Percentiles rank a stretch among this genome's conserved stretches.
These are phyloP conservation scores for Singerocomus rubriflavus DNA, from an alignment of 1,284 basidiomycete genomes.

Conservation along the genomic window DNA sequence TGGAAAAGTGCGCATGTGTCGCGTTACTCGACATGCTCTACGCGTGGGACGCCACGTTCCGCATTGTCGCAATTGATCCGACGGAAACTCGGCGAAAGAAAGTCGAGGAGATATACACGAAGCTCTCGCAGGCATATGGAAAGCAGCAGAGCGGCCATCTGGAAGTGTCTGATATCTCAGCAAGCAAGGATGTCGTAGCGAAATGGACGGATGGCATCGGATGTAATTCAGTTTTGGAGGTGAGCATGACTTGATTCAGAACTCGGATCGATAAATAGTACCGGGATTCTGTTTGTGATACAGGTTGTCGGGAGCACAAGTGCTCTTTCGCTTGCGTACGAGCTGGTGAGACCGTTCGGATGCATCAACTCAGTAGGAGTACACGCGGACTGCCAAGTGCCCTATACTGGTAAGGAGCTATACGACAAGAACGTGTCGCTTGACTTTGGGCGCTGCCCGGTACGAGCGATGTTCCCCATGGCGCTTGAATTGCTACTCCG, in stretches of 20 bases:
- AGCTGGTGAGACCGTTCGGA: conserved; percentile 78
- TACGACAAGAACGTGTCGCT: conserved; percentile 84
- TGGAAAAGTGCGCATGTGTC: conserved; percentile 52
- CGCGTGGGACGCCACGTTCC: conserved; percentile 43
- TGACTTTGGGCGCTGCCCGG: conserved; percentile 86
- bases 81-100: conserved; percentile 54
- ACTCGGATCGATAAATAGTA: background rate
- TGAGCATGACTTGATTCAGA: conserved; percentile 22
- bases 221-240: conserved; percentile 67
- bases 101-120: conserved; percentile 51
- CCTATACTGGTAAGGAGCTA: conserved; percentile 59
- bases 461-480: conserved; percentile 72
- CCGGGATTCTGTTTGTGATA: conserved; percentile 12
- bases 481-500: conserved; percentile 71
- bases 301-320: conserved; percentile 78
- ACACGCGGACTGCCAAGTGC: conserved; percentile 53
- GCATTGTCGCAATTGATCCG: conserved; percentile 63
- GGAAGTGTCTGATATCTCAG: conserved; percentile 47
- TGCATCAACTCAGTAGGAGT: conserved; percentile 80
- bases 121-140: conserved; percentile 46
- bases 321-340: conserved; percentile 71
- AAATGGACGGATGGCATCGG: conserved; percentile 55
- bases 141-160: conserved; percentile 40
- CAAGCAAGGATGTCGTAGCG: conserved; percentile 47
- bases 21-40: conserved; percentile 62